phyloP scores from a whole-genome alignment of 441 rosid genomes.

The Kokia cookei region DNA sequence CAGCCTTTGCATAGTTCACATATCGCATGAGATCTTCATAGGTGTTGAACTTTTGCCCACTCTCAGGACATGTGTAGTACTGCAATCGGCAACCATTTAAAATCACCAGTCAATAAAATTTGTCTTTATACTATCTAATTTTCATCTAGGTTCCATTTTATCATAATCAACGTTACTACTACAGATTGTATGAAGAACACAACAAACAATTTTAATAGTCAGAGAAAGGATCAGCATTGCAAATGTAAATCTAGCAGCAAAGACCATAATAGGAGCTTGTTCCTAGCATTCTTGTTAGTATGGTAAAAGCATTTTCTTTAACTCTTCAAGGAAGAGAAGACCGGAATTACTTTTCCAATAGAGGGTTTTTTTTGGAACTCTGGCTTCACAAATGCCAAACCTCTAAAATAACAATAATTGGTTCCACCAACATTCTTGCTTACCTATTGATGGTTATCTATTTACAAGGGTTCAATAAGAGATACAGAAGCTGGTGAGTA shows the following conservation, averaged over 20 bases:
- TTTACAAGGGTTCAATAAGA: background rate
- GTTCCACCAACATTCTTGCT: background rate
- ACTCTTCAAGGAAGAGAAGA: background rate
- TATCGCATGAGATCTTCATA: constrained; percentile 19
- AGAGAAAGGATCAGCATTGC: background rate
- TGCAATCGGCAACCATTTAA: constrained; percentile 14
- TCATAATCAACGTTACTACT: background rate
- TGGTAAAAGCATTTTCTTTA: background rate
- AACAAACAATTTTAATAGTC: background rate
- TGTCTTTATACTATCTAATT: background rate
- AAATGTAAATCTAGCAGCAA: background rate
- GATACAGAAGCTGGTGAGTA: background rate
- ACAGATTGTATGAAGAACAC: background rate
- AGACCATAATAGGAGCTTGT: background rate
- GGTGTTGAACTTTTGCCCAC: constrained; percentile 19
- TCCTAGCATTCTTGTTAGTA: background rate
- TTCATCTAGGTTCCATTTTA: background rate
- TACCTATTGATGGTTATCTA: background rate
- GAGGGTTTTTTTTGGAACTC: background rate
- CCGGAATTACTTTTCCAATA: background rate
- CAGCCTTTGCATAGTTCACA: constrained; percentile 21
- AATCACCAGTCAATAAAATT: background rate
- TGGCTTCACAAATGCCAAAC: background rate
- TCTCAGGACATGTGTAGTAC: constrained; percentile 18
- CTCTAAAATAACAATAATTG: background rate